Evolutionary conservation across 257 asterid genomes (phyloP).

Genomic region (Salvia hispanica): DNA sequence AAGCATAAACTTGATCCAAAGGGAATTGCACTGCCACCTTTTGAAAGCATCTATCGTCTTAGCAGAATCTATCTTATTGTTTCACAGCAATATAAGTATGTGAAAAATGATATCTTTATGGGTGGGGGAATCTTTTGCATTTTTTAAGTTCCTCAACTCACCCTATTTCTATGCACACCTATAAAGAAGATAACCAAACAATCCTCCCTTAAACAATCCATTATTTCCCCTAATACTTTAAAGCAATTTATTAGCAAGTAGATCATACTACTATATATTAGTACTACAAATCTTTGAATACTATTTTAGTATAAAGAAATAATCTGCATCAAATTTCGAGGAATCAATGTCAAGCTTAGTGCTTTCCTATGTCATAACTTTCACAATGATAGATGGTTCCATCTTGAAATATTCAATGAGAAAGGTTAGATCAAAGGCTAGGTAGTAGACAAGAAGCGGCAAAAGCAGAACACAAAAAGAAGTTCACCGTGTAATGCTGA

Average conservation of each 20-base stretch:
- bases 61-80: slow-evolving; percentile 33
- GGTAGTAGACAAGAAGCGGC: slow-evolving; percentile 1
- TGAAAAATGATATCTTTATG: slow-evolving; percentile 19
- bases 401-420: neutral
- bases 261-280: neutral
- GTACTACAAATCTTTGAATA: neutral
- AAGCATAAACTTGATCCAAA: slow-evolving; percentile 23
- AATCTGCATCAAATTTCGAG: neutral
- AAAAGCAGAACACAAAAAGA: slow-evolving; percentile 1
- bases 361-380: slow-evolving; percentile 28
- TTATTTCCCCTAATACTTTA: slow-evolving; percentile 20
- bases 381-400: slow-evolving; percentile 19
- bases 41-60: slow-evolving; percentile 24
- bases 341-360: no score
- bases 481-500: slow-evolving; percentile 54
- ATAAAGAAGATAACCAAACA: neutral
- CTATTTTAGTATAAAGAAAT: slow-evolving; percentile 16
- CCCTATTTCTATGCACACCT: neutral
- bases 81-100: slow-evolving; percentile 14
- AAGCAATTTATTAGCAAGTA: slow-evolving; percentile 4
- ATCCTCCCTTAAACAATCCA: slow-evolving; percentile 20
- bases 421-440: slow-evolving; percentile 5
- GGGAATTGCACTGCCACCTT: slow-evolving; percentile 27
- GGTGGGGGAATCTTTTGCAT: slow-evolving; percentile 33
- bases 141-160: slow-evolving; percentile 31